Base-by-base conservation (phyloP, 2,329 filamentous ascomycete genomes). In the Sordariomycetes sp. region DNA sequence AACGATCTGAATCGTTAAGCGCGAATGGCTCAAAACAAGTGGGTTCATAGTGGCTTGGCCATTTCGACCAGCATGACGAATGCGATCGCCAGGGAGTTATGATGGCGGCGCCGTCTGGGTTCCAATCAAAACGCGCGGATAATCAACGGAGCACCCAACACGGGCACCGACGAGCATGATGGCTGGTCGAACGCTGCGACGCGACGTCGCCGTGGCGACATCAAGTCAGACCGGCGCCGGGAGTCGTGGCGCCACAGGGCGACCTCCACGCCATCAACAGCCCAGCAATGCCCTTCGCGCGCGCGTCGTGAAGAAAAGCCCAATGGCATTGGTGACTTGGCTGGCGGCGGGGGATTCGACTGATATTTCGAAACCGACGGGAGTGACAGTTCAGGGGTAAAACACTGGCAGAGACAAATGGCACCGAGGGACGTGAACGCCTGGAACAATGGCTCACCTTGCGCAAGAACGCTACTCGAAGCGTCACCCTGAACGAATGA, bases 351-450 rank as follows among this genome's bases (percentile, higher is more conserved):
- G 12, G 45, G 45, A 50, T 22, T 20, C 22, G 7, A 22, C 45
- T 10, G 20, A 39, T 55, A 48, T 56, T 56, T 56, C 48, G 32
- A 52, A 52, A 56, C 32, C 20, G 32, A 34, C 54, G 45, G 32
- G 32, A 15, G 13, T 32, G 22, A 2, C 20, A 32, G 10, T 8
- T 32, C 34, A 56, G 54, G 42, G 54, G 54, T 28, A 56, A 35
- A 20, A 55, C 42, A 55, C 34, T 28, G 42, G 42, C 12, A 22
- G 45, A 20, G 7, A 20, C 20, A 6, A 12, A 20, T 50, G 45
- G 45, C 45, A 50, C 45, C n/a, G 5, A 10, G 10, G 8, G 45
- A 13, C 10, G 3, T 20, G 45, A 24, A 22, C n/a, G 10, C 45
- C 28, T 2, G 22, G 22, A 13, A 24, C 45, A 50, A 22, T 50